phyloP scores from a whole-genome alignment of 2,329 filamentous ascomycete genomes.

The Samsoniella hepiali region DNA sequence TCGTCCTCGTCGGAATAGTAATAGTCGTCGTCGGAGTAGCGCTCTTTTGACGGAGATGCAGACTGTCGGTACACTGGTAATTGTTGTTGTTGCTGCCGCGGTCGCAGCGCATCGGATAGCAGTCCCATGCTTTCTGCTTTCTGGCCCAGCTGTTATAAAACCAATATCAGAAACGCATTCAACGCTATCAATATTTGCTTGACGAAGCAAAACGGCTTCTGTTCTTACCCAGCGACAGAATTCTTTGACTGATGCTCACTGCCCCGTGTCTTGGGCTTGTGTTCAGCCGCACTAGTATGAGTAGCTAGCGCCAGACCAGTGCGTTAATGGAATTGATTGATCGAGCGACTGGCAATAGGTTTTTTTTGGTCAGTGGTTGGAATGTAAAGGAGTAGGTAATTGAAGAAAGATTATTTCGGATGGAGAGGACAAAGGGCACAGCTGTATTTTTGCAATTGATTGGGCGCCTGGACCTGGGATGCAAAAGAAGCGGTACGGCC shows the following conservation, averaged over 20 bases:
- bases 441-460: not conserved
- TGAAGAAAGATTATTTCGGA: not conserved
- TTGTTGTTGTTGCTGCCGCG: constrained; percentile 37
- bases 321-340: not conserved
- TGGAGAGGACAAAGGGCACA: not conserved
- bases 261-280: not conserved
- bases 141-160: not conserved
- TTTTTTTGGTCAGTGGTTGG: constrained; percentile 3
- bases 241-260: not conserved
- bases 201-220: not conserved
- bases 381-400: not conserved
- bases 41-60: constrained; percentile 45
- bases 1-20: constrained; percentile 45
- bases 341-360: not conserved
- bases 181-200: not conserved
- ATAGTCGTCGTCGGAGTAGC: constrained; percentile 49
- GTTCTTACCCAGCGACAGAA: constrained; percentile 1
- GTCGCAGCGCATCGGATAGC: constrained; percentile 45
- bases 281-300: constrained; percentile 12
- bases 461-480: not conserved
- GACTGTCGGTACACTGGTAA: constrained; percentile 52
- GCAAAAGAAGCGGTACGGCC: not conserved
- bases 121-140: constrained; percentile 45
- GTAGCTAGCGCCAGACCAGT: constrained; percentile 6
- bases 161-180: not conserved